These are phyloP conservation scores for Pseudopithomyces chartarum DNA, from an alignment of 2,329 filamentous ascomycete genomes.

Conservation along the genomic window DNA sequence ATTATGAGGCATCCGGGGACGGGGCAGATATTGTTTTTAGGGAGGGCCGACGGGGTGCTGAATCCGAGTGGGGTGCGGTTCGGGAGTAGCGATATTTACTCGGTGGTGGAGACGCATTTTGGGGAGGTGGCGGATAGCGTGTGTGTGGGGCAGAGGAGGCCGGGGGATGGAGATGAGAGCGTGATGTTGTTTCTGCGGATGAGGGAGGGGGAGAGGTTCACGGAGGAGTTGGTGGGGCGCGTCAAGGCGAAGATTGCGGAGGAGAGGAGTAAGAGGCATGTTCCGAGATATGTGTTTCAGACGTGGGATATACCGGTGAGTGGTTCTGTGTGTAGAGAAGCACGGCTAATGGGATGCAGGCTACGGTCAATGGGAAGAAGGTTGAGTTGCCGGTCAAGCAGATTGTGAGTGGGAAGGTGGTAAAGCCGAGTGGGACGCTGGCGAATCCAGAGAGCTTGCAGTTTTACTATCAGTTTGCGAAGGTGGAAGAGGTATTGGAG, in stretches of 20 bases:
- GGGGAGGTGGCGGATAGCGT: constrained; percentile 71
- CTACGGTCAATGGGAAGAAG: constrained; percentile 83
- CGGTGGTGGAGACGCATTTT: constrained; percentile 71
- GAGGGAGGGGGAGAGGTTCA: constrained; percentile 63
- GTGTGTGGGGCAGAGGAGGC: constrained; percentile 77
- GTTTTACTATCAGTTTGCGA: constrained; percentile 79
- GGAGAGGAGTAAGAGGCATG: constrained; percentile 73
- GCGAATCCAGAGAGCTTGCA: constrained; percentile 76
- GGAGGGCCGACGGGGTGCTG: constrained; percentile 76
- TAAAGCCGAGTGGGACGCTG: constrained; percentile 78
- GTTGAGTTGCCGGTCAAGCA: constrained; percentile 84
- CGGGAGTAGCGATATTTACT: constrained; percentile 80
- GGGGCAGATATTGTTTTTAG: constrained; percentile 68
- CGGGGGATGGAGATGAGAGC: constrained; percentile 61
- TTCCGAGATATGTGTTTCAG: constrained; percentile 79
- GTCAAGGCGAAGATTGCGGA: constrained; percentile 69
- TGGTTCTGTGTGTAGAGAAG: constrained; percentile 16
- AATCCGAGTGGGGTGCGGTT: constrained; percentile 82
- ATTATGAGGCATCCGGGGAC: constrained; percentile 72
- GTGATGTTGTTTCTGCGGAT: constrained; percentile 66
- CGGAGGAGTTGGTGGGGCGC: constrained; percentile 57
- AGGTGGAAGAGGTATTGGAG: constrained; percentile 65
- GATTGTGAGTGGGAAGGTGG: constrained; percentile 74
- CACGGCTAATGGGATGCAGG: constrained; percentile 52
- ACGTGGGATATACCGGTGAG: constrained; percentile 79